Base-by-base conservation (phyloP, 176 grass and related monocot species). In the Oryza officinalis region DNA sequence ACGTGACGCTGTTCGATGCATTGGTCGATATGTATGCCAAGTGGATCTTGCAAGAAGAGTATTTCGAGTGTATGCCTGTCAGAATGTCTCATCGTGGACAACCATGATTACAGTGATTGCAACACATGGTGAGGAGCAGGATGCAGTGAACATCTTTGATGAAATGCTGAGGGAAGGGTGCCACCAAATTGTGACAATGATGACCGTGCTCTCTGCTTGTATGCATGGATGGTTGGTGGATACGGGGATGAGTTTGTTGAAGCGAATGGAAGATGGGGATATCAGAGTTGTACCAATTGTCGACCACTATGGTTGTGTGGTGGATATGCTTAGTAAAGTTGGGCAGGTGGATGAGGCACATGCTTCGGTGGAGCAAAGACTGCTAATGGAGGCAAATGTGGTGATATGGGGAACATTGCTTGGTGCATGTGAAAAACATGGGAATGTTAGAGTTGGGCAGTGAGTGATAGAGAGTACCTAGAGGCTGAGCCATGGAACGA, bases 361-460 rank as follows among this genome's bases (percentile, higher is more conserved):
- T 54, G 79, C 68, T 12, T 37, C 83, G 73, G 86, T 88, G 18
- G 86, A 88, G 60, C 33, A 65, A 26, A 69, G 86, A 52, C 91
- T 89, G 86, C 80, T 33, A n/a, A 84, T 91, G 65, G 25, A 79
- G n/a, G 67, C 67, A 44, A 94, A 86, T 70, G 76, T 74, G 13
- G 80, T 91, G 80, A 86, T 91, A 65, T 89, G 88, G 71, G 88
- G 86, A 44, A 78, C 86, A 43, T 28, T 94, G 72, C 80, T 86
- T 20, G 80, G 89, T 17, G 83, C 89, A 2, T 86, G 83, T 13
- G 83, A 91, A 83, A 91, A 90, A 47, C 88, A 90, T 9, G 65
- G 63, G 3, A 80, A 86, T 72, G 79, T 86, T 43, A 33, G 52
- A 30, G 63, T 88, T 68, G 86, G 67, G 1, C 67, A 91, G 40